Base-by-base conservation (phyloP, 176 grass and related monocot genomes). In the Avena atlantica region DNA sequence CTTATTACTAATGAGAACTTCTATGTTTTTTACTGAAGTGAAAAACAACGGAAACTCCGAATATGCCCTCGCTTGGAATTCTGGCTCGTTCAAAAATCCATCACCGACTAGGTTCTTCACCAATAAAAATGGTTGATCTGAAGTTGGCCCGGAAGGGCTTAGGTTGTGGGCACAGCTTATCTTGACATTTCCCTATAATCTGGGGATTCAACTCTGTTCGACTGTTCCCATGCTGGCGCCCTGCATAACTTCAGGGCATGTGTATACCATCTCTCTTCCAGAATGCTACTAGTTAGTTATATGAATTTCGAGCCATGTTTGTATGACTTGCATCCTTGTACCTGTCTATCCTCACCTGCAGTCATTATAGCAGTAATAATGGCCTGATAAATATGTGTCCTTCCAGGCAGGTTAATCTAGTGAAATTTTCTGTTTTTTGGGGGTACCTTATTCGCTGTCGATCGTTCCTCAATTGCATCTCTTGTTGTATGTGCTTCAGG, bases 401-500 rank as follows among this genome's bases (percentile, higher is more conserved):
- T 67, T 64, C 6, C 20, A 20, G 9, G 48, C 40, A 5, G 20
- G 10, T 81, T 68, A 12, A 31, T 81, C 52, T 13, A 53, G 24
- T 9, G 3, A 15, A 34, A 14, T 8, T 42, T 20, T 36, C 23
- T 81, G 6, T 36, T 68, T 42, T 34, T 2, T 8, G 64, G 61
- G 61, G 45, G 9, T 34, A 47, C 14, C 9, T 63, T 12, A 34
- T n/a, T 29, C 15, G 8, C 23, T 50, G 1, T 67, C 7, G 3
- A 51, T 81, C 24, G 12, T 12, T 79, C 40, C 40, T 42, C 40
- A 42, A 42, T 6, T 42, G 40, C 40, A 42, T 42, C 40, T 42
- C 40, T 42, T 42, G 40, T 42, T 42, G 40, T 42, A 42, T 42
- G 40, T 42, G 40, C 40, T 42, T 42, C 60, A 91, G 90, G 70